Percentiles rank a stretch among this genome's conserved stretches.
phyloP scores from a whole-genome alignment of 345 rosid genomes.

The Salix udensis region DNA sequence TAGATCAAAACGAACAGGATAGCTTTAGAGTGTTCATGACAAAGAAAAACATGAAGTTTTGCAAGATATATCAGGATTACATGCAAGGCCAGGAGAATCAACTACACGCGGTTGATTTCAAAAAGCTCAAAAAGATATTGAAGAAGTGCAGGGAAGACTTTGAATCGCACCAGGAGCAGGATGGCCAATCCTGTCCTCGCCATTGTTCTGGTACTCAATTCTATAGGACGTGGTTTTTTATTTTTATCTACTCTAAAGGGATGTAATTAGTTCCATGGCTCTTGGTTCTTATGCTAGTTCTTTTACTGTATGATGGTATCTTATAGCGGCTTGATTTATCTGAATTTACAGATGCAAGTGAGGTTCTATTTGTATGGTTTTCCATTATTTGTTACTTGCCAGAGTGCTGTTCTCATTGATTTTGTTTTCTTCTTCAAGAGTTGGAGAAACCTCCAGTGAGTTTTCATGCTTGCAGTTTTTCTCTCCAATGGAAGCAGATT shows the following conservation, averaged over 20 bases:
- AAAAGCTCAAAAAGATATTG: constrained; percentile 78
- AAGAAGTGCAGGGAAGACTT: constrained; percentile 55
- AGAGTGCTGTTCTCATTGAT: neutral
- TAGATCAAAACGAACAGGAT: neutral
- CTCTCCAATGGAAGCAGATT: neutral
- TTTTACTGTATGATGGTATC: neutral
- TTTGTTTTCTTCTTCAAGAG: neutral
- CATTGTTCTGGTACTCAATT: constrained; percentile 49
- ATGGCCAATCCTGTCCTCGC: constrained; percentile 44
- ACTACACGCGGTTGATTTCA: constrained; percentile 77
- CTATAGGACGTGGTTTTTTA: neutral
- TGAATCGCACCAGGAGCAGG: constrained; percentile 21
- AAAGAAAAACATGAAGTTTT: constrained; percentile 61
- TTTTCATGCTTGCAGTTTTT: neutral
- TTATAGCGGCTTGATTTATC: neutral
- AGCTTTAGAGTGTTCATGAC: neutral
- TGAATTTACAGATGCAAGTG: neutral
- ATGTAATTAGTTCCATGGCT: neutral
- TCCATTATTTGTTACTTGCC: neutral
- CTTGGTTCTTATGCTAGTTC: neutral
- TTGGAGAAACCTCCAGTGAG: neutral
- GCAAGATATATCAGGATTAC: constrained; percentile 82
- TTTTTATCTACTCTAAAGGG: neutral
- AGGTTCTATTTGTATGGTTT: neutral
- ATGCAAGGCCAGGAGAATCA: constrained; percentile 61